Percentiles rank a stretch among this genome's conserved stretches.
phyloP scores from a whole-genome alignment of 768 basidiomycete genomes.

The Leccinum rimulosum region DNA sequence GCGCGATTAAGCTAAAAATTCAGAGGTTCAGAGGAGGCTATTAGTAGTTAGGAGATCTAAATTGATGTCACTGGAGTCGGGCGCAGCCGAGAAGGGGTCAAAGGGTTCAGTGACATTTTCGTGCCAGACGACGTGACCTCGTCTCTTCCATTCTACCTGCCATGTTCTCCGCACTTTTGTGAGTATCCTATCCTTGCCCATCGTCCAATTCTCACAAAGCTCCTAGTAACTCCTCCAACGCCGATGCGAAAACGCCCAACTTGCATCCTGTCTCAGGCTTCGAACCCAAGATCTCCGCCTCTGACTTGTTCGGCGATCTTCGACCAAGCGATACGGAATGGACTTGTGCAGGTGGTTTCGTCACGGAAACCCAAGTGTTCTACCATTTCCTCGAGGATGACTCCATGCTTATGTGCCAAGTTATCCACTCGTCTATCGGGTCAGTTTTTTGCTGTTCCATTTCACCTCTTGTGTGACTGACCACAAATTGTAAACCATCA shows the following conservation, averaged over 20 bases:
- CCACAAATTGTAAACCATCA: constrained; percentile 29
- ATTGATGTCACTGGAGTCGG: not conserved
- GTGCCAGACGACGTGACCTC: not conserved
- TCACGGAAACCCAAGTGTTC: constrained; percentile 87
- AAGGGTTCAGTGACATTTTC: not conserved
- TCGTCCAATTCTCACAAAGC: constrained; percentile 11
- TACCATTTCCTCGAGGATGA: constrained; percentile 85
- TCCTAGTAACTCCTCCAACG: constrained; percentile 51
- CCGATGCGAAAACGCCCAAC: constrained; percentile 69
- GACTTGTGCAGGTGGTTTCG: constrained; percentile 80
- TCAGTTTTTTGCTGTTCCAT: constrained; percentile 39
- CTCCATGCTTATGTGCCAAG: constrained; percentile 71
- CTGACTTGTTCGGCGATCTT: constrained; percentile 73
- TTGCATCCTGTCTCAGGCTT: constrained; percentile 72
- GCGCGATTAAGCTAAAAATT: too few relatives aligned
- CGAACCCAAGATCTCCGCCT: constrained; percentile 45
- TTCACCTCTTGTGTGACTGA: constrained; percentile 7
- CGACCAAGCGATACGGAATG: constrained; percentile 76
- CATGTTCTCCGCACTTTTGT: constrained; percentile 86
- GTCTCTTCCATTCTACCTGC: constrained; percentile 23
- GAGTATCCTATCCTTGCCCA: constrained; percentile 35
- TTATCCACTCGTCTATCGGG: constrained; percentile 90
- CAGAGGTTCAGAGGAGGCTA: not conserved
- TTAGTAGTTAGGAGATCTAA: not conserved
- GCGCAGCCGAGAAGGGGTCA: constrained; percentile 14